Evolutionary conservation across 139 green algal species (phyloP).

Genomic region (Spirogloea muscicola): DNA sequence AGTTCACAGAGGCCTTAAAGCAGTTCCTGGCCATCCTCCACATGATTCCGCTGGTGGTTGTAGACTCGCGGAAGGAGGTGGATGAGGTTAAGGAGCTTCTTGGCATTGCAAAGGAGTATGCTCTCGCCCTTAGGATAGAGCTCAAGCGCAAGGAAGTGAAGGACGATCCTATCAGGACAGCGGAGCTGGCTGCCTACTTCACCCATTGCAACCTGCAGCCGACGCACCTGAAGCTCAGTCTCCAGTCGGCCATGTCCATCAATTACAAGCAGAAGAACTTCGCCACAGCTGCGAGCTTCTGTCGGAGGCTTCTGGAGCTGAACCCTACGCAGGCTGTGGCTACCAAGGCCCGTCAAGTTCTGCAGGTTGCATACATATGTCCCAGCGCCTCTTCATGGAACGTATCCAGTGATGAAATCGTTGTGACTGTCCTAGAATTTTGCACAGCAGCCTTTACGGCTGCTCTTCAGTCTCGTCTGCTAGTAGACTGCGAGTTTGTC

Average conservation of each 20-base stretch:
- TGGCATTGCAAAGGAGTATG: slow-evolving; percentile 86
- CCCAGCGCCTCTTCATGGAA: too few species aligned
- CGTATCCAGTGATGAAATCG: too few species aligned
- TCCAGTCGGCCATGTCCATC: slow-evolving; percentile 86
- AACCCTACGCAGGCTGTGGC: slow-evolving; percentile 82
- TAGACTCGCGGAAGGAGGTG: slow-evolving; percentile 80
- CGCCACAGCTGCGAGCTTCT: slow-evolving; percentile 83
- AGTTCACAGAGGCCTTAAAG: slow-evolving; percentile 91
- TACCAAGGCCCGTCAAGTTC: slow-evolving; percentile 77
- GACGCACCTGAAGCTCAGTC: slow-evolving; percentile 78
- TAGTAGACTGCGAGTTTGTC: too few species aligned
- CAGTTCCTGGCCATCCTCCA: slow-evolving; percentile 80
- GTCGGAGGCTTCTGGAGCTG: slow-evolving; percentile 88
- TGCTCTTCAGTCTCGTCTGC: too few species aligned
- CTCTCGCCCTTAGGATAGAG: slow-evolving; percentile 83
- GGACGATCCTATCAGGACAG: slow-evolving; percentile 74
- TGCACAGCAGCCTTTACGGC: too few species aligned
- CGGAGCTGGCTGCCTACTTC: slow-evolving; percentile 98
- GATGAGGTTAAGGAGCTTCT: slow-evolving; percentile 95
- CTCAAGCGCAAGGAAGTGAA: slow-evolving; percentile 80
- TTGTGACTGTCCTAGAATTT: too few species aligned
- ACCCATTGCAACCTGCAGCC: slow-evolving; percentile 86
- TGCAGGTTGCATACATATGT: too few species aligned
- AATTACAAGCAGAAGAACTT: slow-evolving; percentile 97
- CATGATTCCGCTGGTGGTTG: slow-evolving; percentile 81